Percentiles rank a stretch among this genome's conserved stretches.
Evolutionary conservation across 345 rosid species (phyloP).

Genomic region (Citrus cavaleriei): DNA sequence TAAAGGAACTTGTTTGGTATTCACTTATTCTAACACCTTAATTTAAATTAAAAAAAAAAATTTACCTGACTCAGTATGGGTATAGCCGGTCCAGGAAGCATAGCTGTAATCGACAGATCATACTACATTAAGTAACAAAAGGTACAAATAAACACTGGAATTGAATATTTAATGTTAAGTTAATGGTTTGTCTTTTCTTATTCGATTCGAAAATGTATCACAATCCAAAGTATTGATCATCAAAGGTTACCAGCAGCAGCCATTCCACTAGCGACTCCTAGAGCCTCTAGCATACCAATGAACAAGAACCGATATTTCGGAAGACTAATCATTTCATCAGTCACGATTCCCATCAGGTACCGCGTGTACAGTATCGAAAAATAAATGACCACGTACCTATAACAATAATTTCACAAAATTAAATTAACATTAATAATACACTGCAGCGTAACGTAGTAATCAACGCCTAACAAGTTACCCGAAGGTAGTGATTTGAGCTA

Average conservation of each 20-base stretch:
- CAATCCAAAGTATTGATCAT: background rate
- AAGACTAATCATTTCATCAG: conserved; percentile 61
- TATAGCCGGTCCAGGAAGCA: conserved; percentile 92
- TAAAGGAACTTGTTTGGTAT: too few relatives aligned
- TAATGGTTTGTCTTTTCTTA: background rate
- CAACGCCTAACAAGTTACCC: conserved; percentile 37
- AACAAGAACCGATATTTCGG: conserved; percentile 67
- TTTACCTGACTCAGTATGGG: conserved; percentile 76
- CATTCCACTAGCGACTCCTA: conserved; percentile 83
- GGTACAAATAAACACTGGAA: background rate
- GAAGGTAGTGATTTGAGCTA: conserved; percentile 82
- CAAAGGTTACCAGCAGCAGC: conserved; percentile 63
- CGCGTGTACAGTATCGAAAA: conserved; percentile 53
- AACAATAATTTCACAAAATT: background rate
- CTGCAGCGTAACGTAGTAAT: background rate
- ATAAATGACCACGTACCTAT: conserved; percentile 73
- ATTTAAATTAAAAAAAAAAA: background rate
- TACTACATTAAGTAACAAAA: conserved; percentile 4
- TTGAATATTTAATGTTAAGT: background rate
- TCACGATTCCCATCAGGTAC: conserved; percentile 64
- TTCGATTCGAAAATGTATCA: background rate
- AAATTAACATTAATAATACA: background rate
- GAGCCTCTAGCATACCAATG: conserved; percentile 75
- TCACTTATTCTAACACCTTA: too few relatives aligned
- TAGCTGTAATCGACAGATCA: conserved; percentile 41